A percentile compares a stretch with the other conserved stretches of the same genome.
phyloP scores from a whole-genome alignment of 2,329 filamentous ascomycete species.

The Aspergillus quadricinctus region DNA sequence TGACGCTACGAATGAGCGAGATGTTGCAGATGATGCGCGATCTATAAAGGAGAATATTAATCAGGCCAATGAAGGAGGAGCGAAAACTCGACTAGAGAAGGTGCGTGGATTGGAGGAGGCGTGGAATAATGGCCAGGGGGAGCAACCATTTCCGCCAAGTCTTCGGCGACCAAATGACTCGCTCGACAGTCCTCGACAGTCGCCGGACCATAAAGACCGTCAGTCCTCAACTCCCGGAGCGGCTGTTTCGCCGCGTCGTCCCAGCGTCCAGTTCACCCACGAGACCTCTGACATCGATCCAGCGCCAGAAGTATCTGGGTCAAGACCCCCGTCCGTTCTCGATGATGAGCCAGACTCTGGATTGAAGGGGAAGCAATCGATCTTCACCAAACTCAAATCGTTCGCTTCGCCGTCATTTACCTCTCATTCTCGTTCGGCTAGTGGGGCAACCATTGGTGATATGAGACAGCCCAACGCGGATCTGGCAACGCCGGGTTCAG shows the following conservation, averaged over 20 bases:
- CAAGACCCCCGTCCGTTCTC: conserved; percentile 62
- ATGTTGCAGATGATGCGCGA: not conserved
- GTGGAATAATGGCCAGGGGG: conserved; percentile 14
- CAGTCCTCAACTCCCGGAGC: conserved; percentile 21
- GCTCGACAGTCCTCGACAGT: conserved; percentile 18
- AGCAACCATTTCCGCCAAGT: conserved; percentile 19
- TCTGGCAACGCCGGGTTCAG: conserved; percentile 44
- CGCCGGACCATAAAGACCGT: conserved; percentile 18
- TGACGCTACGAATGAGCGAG: conserved; percentile 11
- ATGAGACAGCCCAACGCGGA: conserved; percentile 36
- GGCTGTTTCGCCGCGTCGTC: conserved; percentile 46
- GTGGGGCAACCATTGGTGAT: conserved; percentile 43
- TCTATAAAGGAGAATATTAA: conserved; percentile 5
- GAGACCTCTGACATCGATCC: conserved; percentile 49
- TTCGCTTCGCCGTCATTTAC: conserved; percentile 53
- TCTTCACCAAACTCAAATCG: conserved; percentile 76
- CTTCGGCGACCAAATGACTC: conserved; percentile 23
- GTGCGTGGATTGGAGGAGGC: conserved; percentile 7
- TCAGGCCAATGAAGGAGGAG: conserved; percentile 4
- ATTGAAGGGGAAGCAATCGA: conserved; percentile 57
- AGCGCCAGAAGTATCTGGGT: conserved; percentile 49
- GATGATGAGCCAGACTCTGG: conserved; percentile 55
- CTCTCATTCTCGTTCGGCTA: conserved; percentile 48
- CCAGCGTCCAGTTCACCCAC: conserved; percentile 73
- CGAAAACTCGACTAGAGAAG: conserved; percentile 6